Conservation (phyloP, 2,329 filamentous ascomycete species). For the Ilyonectria robusta region DNA sequence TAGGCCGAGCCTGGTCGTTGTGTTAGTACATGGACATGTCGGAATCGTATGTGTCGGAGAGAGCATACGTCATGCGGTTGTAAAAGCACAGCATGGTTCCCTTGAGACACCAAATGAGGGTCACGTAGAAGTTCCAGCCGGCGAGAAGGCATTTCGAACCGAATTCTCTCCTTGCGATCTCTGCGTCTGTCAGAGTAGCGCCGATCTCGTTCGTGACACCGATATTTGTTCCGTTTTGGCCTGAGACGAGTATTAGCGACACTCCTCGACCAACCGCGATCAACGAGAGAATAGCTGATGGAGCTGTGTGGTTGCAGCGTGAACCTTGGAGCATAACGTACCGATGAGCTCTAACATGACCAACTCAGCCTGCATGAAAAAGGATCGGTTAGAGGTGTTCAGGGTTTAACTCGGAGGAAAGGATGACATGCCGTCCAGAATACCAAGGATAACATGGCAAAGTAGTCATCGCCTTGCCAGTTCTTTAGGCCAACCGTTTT, state of each 20-base stretch:
- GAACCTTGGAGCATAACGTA: slow-evolving; percentile 31
- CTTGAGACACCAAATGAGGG: slow-evolving; percentile 60
- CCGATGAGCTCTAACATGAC: slow-evolving; percentile 54
- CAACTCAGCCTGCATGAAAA: slow-evolving; percentile 40
- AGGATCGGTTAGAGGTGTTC: slow-evolving; percentile 10
- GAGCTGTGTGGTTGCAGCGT: slow-evolving; percentile 1
- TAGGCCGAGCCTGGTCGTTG: slow-evolving; percentile 50
- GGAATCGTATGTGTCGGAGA: background rate
- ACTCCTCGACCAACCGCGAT: background rate
- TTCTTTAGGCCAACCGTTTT: slow-evolving; percentile 57
- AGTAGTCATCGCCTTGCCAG: slow-evolving; percentile 60
- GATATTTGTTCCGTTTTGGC: slow-evolving; percentile 56
- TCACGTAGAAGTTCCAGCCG: slow-evolving; percentile 59
- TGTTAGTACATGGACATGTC: slow-evolving; percentile 21
- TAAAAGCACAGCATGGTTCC: slow-evolving; percentile 61
- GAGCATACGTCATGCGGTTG: slow-evolving; percentile 57
- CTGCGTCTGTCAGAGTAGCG: slow-evolving; percentile 47
- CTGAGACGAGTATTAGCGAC: slow-evolving; percentile 43
- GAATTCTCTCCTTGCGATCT: slow-evolving; percentile 48
- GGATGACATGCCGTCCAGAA: slow-evolving; percentile 55
- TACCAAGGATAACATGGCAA: slow-evolving; percentile 53
- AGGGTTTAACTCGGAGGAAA: background rate
- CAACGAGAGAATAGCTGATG: background rate
- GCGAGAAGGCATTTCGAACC: slow-evolving; percentile 54
- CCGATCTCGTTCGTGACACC: slow-evolving; percentile 52